Evolutionary conservation across 164 flowering plant genomes (phyloP), one percentile per base, ranked within the genome.

Genomic region (Litsea cubeba): DNA sequence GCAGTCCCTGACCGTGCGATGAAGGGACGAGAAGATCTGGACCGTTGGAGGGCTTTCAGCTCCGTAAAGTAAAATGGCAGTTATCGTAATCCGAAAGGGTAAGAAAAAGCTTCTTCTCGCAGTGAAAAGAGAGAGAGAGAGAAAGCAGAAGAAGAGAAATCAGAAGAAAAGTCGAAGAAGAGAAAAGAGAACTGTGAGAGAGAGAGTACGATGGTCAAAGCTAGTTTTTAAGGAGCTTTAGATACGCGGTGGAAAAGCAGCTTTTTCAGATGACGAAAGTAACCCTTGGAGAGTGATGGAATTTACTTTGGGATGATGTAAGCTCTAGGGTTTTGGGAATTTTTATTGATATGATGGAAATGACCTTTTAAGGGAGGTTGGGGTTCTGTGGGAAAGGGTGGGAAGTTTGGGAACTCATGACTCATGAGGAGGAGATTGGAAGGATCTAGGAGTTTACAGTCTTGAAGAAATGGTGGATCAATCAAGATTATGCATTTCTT

Each of bases 151-250:
- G 72, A 68, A 62, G 50, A 68, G 70, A 46, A 40, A 40, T 1
- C 2, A 68, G 22, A 51, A 50, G 24, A 25, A 10, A 54, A 35
- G 28, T 22, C 28, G 69, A 28, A 20, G 32, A 17, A 15, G 62
- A 70, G 67, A 81, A 81, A 75, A 62, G 78, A 79, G 77, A 72
- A 40, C 46, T 40, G 5, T 5, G 46, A 72, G 86, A 75, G 80
- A 75, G 79, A 75, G 71, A 67, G 87, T 82, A 82, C 84, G 86
- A 79, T 77, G 87, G 90, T 87, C 90, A 87, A 87, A 83, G 74
- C 32, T 77, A 77, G 84, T 67, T 79, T 77, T 71, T 75, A 78
- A 78, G 74, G 54, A 65, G 77, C 62, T 74, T 54, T 70, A 70
- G 76, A 78, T 78, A 70, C 82, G 78, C 57, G 60, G 50, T 50